These are phyloP conservation scores for Hypomyces perniciosus DNA, from an alignment of 2,329 filamentous ascomycete genomes.

Conservation along the genomic window DNA sequence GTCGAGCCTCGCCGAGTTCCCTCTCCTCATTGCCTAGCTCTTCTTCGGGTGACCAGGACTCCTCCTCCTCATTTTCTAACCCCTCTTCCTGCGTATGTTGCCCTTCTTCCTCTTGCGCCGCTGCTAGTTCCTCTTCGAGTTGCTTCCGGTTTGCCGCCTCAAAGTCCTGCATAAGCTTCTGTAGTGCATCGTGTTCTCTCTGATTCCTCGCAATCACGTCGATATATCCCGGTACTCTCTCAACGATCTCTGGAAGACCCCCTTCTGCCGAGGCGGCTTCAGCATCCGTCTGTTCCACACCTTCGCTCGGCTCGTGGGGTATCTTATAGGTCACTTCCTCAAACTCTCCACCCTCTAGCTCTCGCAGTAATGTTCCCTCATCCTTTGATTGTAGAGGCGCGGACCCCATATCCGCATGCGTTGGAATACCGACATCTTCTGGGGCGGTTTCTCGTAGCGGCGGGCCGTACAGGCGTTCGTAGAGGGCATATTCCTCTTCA, in stretches of 20 bases:
- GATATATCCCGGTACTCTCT: conserved; percentile 34
- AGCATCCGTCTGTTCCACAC: background rate
- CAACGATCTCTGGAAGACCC: conserved; percentile 21
- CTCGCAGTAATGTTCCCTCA: conserved; percentile 45
- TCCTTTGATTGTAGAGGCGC: conserved; percentile 18
- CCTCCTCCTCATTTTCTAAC: conserved; percentile 19
- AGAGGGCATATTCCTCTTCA: conserved; percentile 65
- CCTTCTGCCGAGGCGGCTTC: conserved; percentile 13
- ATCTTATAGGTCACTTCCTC: conserved; percentile 54
- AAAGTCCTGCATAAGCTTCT: conserved; percentile 53
- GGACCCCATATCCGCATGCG: conserved; percentile 30
- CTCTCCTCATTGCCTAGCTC: conserved; percentile 27
- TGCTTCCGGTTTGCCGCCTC: conserved; percentile 37
- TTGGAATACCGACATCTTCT: conserved; percentile 52
- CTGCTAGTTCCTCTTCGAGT: conserved; percentile 8
- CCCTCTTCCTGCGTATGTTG: conserved; percentile 16
- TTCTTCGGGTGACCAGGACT: conserved; percentile 13
- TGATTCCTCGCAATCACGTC: conserved; percentile 45
- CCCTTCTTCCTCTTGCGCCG: conserved; percentile 19
- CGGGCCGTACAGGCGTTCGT: conserved; percentile 74
- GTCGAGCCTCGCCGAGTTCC: conserved; percentile 30
- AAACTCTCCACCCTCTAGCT: conserved; percentile 49
- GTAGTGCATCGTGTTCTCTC: conserved; percentile 50
- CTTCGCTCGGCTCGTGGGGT: conserved; percentile 12
- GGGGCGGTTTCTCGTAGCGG: conserved; percentile 57